These are phyloP conservation scores for Podila epigama DNA, from an alignment of 192 early-diverging fungal species.

Conservation along the genomic window DNA sequence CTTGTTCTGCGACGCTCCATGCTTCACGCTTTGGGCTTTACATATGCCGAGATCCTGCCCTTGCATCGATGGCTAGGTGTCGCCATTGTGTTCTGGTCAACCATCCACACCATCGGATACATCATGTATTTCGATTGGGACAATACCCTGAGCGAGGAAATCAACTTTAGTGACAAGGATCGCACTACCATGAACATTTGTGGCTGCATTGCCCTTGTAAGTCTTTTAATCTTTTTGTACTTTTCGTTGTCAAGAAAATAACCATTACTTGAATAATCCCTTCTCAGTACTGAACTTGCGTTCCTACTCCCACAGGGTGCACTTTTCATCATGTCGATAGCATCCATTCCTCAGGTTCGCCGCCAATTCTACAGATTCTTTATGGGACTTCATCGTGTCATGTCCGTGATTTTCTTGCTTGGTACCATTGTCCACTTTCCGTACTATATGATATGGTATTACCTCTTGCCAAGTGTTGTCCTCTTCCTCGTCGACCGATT, in stretches of 20 bases:
- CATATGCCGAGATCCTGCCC: constrained; percentile 35
- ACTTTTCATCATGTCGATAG: constrained; percentile 15
- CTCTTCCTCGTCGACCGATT: constrained; percentile 40
- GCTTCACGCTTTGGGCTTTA: constrained; percentile 44
- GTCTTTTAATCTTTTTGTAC: background rate
- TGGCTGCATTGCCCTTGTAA: constrained; percentile 33
- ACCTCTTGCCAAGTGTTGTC: constrained; percentile 31
- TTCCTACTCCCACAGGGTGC: constrained; percentile 5
- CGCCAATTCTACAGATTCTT: constrained; percentile 21
- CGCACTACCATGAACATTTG: constrained; percentile 39
- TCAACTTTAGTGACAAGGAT: constrained; percentile 36
- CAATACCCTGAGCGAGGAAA: background rate
- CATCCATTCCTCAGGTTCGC: constrained; percentile 41
- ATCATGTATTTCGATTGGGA: constrained; percentile 21
- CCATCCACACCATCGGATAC: constrained; percentile 35
- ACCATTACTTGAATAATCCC: background rate
- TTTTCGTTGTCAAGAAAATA: background rate
- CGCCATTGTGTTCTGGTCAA: constrained; percentile 31
- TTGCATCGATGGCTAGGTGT: constrained; percentile 49
- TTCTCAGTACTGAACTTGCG: background rate
- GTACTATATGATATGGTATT: constrained; percentile 41
- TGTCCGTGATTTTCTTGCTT: constrained; percentile 36
- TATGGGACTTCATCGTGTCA: constrained; percentile 32
- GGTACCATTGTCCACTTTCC: constrained; percentile 38
- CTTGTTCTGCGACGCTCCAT: constrained; percentile 37